These are phyloP conservation scores for Dictyostelium gargantuum DNA, from an alignment of 208 protist species.

Conservation along the genomic window DNA sequence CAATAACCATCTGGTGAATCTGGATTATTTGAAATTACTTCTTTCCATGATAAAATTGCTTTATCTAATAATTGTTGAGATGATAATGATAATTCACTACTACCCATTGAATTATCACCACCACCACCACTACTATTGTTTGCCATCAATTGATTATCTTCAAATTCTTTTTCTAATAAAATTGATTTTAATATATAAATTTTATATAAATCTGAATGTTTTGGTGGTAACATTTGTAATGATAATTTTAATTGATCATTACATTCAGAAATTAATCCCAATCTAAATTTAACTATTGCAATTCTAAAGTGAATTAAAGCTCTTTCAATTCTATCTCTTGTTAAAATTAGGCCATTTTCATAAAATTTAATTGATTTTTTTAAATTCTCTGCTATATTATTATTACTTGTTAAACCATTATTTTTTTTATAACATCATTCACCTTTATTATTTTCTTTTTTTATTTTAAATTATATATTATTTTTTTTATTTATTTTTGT, in stretches of 20 bases:
- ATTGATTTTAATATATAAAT: not conserved
- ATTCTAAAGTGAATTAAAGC: conserved; percentile 8
- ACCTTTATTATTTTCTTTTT: not conserved
- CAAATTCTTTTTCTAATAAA: not conserved
- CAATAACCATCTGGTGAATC: conserved; percentile 22
- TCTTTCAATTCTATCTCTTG: not conserved
- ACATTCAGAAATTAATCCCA: not conserved
- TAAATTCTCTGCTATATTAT: no score
- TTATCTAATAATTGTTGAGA: not conserved
- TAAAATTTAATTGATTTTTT: not conserved
- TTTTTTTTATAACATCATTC: no score
- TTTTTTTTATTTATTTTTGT: not conserved
- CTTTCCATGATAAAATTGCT: not conserved
- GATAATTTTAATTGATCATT: not conserved
- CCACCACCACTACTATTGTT: not conserved
- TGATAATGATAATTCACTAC: not conserved
- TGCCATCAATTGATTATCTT: not conserved
- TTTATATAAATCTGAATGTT: not conserved
- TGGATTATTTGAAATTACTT: not conserved
- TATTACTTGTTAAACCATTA: not conserved
- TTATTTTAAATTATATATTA: not conserved
- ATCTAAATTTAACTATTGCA: not conserved
- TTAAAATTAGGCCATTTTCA: not conserved
- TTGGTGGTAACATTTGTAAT: not conserved
- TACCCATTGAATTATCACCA: not conserved